Base-by-base conservation (phyloP, 495 filamentous ascomycete species). In the Xeromyces bisporus region DNA sequence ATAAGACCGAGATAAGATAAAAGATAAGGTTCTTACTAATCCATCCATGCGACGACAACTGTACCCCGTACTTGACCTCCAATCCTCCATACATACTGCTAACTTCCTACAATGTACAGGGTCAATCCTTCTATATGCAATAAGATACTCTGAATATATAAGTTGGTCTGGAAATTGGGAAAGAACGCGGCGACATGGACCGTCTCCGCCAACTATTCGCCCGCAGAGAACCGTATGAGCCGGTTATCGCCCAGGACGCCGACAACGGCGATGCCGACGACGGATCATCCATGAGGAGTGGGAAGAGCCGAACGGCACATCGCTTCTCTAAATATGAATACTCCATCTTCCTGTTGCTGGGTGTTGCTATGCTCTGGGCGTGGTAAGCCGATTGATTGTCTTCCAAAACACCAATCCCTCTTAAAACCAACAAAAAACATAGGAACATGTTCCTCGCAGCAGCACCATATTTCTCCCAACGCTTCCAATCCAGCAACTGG, bases 361-460 rank as follows among this genome's bases (percentile, higher is more conserved):
- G 89, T 28, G 61, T 91, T 11, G 77, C 85, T 13, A 94, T 93
- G 91, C 66, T 94, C 35, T 94, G 86, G 86, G 81, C 86, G 20
- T 94, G 85, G 85, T 94, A 73, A 45, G 28, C 24, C n/a, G n/a
- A n/a, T n/a, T n/a, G n/a, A n/a, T n/a, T n/a, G n/a, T n/a, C n/a
- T n/a, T n/a, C 26, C 26, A 14, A n/a, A 21, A 2, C 7, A n/a
- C 35, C 2, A 33, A 26, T 34, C 18, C 13, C 26, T 11, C 14
- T 13, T 23, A 8, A 23, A 12, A 28, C 31, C n/a, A 28, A 28
- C 28, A 5, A 31, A 26, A 20, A 18, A 20, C 3, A 24, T 32
- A 93, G 86, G 86, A 96, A 93, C 60, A 93, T 93, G 87, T 93
- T 96, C 60, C 71, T 99, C 37, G 89, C 91, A 11, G 85, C 86